These are phyloP conservation scores for Lachancea sp. DNA, from an alignment of 805 yeast genomes.

Conservation along the genomic window DNA sequence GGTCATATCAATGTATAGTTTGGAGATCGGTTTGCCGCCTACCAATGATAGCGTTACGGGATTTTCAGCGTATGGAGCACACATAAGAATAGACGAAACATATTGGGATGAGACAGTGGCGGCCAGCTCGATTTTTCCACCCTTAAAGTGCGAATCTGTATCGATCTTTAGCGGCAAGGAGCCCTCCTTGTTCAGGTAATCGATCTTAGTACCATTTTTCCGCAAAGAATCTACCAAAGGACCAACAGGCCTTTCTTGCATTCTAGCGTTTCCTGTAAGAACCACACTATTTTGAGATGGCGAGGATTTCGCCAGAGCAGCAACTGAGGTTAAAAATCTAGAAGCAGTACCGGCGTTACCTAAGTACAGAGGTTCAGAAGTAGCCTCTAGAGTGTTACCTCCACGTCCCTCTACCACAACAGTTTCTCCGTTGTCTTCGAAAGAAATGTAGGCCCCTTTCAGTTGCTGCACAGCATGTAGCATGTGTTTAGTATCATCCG, in stretches of 20 bases:
- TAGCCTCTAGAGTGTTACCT: conserved; percentile 60
- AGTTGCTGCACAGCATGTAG: conserved; percentile 73
- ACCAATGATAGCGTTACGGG: conserved; percentile 84
- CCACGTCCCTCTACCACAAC: conserved; percentile 80
- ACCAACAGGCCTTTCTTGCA: conserved; percentile 97
- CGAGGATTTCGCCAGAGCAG: conserved; percentile 63
- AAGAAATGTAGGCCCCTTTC: conserved; percentile 72
- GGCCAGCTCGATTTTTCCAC: conserved; percentile 88
- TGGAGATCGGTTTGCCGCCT: conserved; percentile 97
- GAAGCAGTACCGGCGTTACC: conserved; percentile 99
- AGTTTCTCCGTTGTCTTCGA: conserved; percentile 89
- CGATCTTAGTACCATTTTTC: conserved; percentile 68
- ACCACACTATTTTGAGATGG: conserved; percentile 41
- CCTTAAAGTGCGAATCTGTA: conserved; percentile 67
- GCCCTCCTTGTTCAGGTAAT: conserved; percentile 68
- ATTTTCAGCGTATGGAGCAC: conserved; percentile 89
- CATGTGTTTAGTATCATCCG: conserved; percentile 96
- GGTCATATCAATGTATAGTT: conserved; percentile 94
- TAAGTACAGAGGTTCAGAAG: conserved; percentile 64
- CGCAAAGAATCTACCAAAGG: conserved; percentile 89
- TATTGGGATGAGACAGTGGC: conserved; percentile 97
- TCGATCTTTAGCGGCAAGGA: conserved; percentile 73
- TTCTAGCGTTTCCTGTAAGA: conserved; percentile 90
- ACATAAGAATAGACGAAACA: conserved; percentile 92
- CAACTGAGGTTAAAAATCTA: conserved; percentile 86